A percentile compares a stretch with the other conserved stretches of the same genome.
These are phyloP conservation scores for Penicillium sp. DNA, from an alignment of 2,329 filamentous ascomycete species.

Conservation along the genomic window DNA sequence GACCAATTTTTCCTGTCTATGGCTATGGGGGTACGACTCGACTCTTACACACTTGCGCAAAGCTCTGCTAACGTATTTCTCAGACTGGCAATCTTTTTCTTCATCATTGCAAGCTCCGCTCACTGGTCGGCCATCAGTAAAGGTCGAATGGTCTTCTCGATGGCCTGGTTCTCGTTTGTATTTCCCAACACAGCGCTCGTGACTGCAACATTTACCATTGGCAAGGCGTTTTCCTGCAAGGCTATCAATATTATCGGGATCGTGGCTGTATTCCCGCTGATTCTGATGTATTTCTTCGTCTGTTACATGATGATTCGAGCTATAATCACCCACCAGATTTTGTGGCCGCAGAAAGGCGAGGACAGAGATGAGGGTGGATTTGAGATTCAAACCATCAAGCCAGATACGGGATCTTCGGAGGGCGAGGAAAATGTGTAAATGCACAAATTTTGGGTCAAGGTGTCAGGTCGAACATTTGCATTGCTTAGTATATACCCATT, in stretches of 20 bases:
- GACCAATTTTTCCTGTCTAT: slow-evolving; percentile 62
- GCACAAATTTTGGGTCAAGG: background rate
- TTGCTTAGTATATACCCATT: too few species aligned
- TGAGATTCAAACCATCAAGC: slow-evolving; percentile 33
- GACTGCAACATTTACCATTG: slow-evolving; percentile 67
- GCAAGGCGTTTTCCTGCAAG: slow-evolving; percentile 53
- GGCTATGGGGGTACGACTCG: slow-evolving; percentile 67
- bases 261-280: slow-evolving; percentile 58
- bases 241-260: slow-evolving; percentile 63
- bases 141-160: slow-evolving; percentile 65
- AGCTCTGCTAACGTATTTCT: too few species aligned
- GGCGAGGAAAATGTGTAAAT: slow-evolving; percentile 15
- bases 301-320: slow-evolving; percentile 65
- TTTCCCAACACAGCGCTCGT: slow-evolving; percentile 72
- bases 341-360: slow-evolving; percentile 69
- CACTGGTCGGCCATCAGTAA: slow-evolving; percentile 61
- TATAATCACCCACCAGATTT: slow-evolving; percentile 59
- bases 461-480: too few species aligned
- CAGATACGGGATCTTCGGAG: slow-evolving; percentile 18
- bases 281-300: slow-evolving; percentile 64
- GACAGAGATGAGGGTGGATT: slow-evolving; percentile 59
- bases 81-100: slow-evolving; percentile 74
- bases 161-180: slow-evolving; percentile 81
- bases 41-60: too few species aligned
- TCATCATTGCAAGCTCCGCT: slow-evolving; percentile 70